These are phyloP conservation scores for Penstemon newberryi DNA, from an alignment of 257 asterid genomes.

Conservation along the genomic window DNA sequence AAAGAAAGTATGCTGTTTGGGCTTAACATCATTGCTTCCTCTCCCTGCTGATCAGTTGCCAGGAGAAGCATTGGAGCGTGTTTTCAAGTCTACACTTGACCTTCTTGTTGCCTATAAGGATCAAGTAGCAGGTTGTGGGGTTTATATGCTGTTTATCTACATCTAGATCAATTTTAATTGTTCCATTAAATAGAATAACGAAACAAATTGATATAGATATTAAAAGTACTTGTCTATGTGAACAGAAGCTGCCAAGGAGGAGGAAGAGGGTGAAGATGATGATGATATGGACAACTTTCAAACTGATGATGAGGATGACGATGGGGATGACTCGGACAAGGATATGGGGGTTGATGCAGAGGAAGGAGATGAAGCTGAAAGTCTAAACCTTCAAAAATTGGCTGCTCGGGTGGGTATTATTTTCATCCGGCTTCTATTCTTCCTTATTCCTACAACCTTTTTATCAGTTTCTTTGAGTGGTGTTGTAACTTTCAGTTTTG, in stretches of 20 bases:
- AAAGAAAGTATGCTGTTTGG: slow-evolving; percentile 93
- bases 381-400: slow-evolving; percentile 64
- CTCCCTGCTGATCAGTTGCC: slow-evolving; percentile 91
- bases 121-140: slow-evolving; percentile 77
- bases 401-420: slow-evolving; percentile 71
- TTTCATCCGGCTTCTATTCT: not conserved
- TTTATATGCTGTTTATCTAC: slow-evolving; percentile 20
- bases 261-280: slow-evolving; percentile 60
- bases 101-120: slow-evolving; percentile 94
- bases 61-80: slow-evolving; percentile 83
- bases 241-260: slow-evolving; percentile 75
- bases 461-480: not conserved
- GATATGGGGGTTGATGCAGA: slow-evolving; percentile 92
- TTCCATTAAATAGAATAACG: too few species aligned
- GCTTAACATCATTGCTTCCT: slow-evolving; percentile 89
- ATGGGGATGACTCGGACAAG: slow-evolving; percentile 57
- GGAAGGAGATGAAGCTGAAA: slow-evolving; percentile 84
- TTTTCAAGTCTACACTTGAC: slow-evolving; percentile 85
- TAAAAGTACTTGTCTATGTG: not conserved
- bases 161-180: not conserved
- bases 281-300: slow-evolving; percentile 79
- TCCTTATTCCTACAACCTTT: not conserved
- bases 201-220: not conserved
- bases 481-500: not conserved
- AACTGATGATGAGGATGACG: slow-evolving; percentile 66